Evolutionary conservation across 441 rosid species (phyloP), one percentile per base, ranked within the genome.

Genomic region (Rhodomyrtus psidioides): DNA sequence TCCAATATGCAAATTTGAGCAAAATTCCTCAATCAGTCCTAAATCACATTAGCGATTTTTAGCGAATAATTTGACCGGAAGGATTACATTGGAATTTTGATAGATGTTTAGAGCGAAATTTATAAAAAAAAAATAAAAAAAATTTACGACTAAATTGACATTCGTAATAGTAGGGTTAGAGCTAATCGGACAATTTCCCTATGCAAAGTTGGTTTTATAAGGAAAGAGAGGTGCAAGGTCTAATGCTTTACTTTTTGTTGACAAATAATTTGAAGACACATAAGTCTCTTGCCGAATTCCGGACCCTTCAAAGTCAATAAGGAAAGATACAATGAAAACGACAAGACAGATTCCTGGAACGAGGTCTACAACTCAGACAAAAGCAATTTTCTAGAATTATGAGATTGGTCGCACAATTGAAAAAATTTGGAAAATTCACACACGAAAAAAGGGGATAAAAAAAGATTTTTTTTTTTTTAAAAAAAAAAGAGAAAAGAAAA

Each of bases 111-210:
- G 0, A 12, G 9, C 4, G 2, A 65, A 65, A 34, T 65, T 21
- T 4, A 0, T 3, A 6, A 9, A 19, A n/a, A 34, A 4, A 9
- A n/a, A n/a, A n/a, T n/a, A 10, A 1, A 62, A 62, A 4, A 0
- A n/a, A n/a, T n/a, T 9, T 19, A 62, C 3, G 1, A 1, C 17
- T 62, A 16, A 62, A 34, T 65, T 19, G 26, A 0, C 12, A 34
- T 65, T 0, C 7, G 0, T 19, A 3, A 3, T 1, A 34, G 2
- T 19, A 19, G 0, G 26, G 4, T 34, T 19, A 10, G 6, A 14
- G 1, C 1, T 34, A 21, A 34, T 39, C 6, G 10, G 15, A 30
- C 1, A 65, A 21, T 21, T 65, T 21, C 26, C 12, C 12, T 4
- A 4, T 23, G 26, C 58, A 55, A 23, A 21, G 21, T 54, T 7